These are phyloP conservation scores for Castanea sativa DNA, from an alignment of 306 rosid species.

Conservation along the genomic window DNA sequence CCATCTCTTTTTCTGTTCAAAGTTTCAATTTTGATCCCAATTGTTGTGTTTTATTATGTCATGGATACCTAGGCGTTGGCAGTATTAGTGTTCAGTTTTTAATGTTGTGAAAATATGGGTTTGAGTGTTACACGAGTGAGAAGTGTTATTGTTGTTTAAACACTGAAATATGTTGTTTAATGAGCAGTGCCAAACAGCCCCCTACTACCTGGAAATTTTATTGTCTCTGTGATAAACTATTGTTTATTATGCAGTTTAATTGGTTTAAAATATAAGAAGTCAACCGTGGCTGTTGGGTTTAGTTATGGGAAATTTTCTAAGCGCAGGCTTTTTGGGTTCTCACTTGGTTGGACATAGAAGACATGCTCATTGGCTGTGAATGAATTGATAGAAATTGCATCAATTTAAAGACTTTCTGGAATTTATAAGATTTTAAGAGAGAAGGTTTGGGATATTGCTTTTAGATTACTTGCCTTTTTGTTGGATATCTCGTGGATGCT, in stretches of 20 bases:
- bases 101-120: too few relatives aligned
- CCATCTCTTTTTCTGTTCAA: conserved; percentile 13
- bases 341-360: not conserved
- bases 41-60: not conserved
- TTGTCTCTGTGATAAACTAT: not conserved
- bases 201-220: not conserved
- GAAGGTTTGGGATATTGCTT: not conserved
- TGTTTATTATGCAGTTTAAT: not conserved
- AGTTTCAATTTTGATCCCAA: not conserved
- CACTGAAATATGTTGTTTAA: too few relatives aligned
- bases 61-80: not conserved
- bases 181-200: too few relatives aligned
- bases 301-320: not conserved
- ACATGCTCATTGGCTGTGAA: not conserved
- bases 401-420: not conserved
- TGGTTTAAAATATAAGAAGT: not conserved
- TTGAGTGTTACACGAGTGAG: too few relatives aligned
- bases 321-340: not conserved
- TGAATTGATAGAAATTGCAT: not conserved
- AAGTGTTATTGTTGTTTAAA: too few relatives aligned
- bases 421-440: not conserved
- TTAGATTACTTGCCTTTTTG: not conserved
- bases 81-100: too few relatives aligned
- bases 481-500: not conserved
- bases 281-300: not conserved